These are phyloP conservation scores for Cyclotella kingstonii DNA, from an alignment of 108 stramenopile species.

Conservation along the genomic window DNA sequence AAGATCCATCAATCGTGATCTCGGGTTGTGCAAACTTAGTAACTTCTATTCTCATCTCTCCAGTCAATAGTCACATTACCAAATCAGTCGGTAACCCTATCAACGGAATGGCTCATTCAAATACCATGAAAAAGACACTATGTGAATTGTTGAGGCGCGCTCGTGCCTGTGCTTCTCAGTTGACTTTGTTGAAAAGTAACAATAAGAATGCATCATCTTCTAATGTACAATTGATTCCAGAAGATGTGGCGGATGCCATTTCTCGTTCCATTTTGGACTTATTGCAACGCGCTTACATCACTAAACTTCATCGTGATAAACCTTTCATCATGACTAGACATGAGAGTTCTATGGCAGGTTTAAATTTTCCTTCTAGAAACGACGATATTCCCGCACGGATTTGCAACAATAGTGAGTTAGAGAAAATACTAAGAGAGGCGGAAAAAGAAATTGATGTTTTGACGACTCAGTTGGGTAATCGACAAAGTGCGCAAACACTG, in stretches of 20 bases:
- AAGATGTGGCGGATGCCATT: conserved; percentile 1
- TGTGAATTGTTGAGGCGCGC: conserved; percentile 11
- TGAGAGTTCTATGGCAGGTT: not conserved
- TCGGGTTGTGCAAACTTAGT: conserved; percentile 18
- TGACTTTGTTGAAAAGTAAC: not conserved
- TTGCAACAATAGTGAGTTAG: not conserved
- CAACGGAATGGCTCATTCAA: conserved; percentile 5
- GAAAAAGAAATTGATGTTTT: conserved; percentile 9
- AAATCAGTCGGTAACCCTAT: not conserved
- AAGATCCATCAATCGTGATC: conserved; percentile 3
- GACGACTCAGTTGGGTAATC: not conserved
- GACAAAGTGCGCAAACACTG: not conserved
- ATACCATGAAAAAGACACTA: conserved; percentile 15
- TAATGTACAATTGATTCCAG: not conserved
- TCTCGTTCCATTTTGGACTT: conserved; percentile 9
- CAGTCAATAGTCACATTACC: not conserved
- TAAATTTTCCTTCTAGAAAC: not conserved
- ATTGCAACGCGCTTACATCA: conserved; percentile 2
- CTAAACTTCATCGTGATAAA: conserved; percentile 4
- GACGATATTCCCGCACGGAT: not conserved
- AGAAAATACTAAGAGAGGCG: not conserved
- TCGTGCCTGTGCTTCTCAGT: not conserved
- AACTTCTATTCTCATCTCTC: conserved; percentile 6
- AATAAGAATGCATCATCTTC: too few species aligned
- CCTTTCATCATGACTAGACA: not conserved